Base-by-base conservation (phyloP, 2,329 filamentous ascomycete genomes). In the Sclerotinia spermophila region DNA sequence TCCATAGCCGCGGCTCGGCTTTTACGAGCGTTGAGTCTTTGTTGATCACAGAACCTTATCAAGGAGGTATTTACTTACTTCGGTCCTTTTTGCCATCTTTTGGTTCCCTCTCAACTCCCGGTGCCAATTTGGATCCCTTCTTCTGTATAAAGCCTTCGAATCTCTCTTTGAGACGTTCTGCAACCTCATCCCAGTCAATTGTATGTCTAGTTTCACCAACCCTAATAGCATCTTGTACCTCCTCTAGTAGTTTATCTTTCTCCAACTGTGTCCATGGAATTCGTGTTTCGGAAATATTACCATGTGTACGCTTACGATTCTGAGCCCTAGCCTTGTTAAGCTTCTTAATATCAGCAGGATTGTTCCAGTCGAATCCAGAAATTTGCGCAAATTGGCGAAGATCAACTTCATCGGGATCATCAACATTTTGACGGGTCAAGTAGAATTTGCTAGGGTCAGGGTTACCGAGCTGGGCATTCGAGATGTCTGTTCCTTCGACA, bases 391-490 rank as follows among this genome's bases (percentile, higher is more conserved):
- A 68, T 30, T 68, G 67, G 10, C 56, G 53, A 4, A 61, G 55
- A 27, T 68, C 67, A 40, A 68, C 3, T 6, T 68, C 53, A 11
- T 21, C 13, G 1, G 44, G 44, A 30, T 68, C 19, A 30, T 61
- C n/a, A 10, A 51, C 2, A 40, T 61, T 68, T 11, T 51, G 55
- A 0, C 67, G 44, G 11, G 67, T 68, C 24, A 68, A 30, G 33
- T 68, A 68, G 6, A 68, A 68, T 8, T 68, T 68, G 42, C 67
- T 51, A 19, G 67, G 67, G 3, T 68, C 67, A 1, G 67, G 67
- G 0, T 27, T 30, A 1, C 67, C 67, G 7, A 68, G 15, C 7
- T 48, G 33, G 8, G 67, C 67, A 61, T 51, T 48, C 3, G 33
- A 6, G 21, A 61, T 33, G 19, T 68, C 67, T 1, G 67, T 38